phyloP scores from a whole-genome alignment of 768 basidiomycete species.

The Leucosporidium creatinivorum region DNA sequence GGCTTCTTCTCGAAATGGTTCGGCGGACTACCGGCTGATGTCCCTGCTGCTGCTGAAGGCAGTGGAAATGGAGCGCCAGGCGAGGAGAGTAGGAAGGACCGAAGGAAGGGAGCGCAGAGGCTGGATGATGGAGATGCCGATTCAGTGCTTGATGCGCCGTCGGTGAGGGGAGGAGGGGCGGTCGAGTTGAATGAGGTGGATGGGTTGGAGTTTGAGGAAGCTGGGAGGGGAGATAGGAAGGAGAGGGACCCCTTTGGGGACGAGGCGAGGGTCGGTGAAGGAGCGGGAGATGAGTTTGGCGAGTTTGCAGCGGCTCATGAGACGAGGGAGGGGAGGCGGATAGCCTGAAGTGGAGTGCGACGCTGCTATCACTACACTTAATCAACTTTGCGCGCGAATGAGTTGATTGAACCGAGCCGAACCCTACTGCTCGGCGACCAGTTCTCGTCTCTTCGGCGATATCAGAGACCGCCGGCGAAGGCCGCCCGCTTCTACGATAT shows the following conservation, averaged over 20 bases:
- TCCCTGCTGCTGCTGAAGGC: conserved; percentile 9
- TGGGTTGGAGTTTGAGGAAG: conserved; percentile 10
- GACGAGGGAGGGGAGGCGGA: no score
- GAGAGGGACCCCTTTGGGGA: neutral
- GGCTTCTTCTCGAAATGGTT: neutral
- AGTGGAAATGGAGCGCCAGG: conserved; percentile 15
- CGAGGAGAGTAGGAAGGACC: conserved; percentile 22
- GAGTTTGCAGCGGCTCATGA: conserved; percentile 33
- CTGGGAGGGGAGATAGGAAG: neutral
- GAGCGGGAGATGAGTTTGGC: conserved; percentile 22
- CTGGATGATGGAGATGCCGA: conserved; percentile 43
- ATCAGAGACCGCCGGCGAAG: no score
- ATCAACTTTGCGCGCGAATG: no score
- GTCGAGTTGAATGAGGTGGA: conserved; percentile 32
- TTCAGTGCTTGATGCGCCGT: conserved; percentile 41
- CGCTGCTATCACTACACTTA: no score
- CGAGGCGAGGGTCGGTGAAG: neutral
- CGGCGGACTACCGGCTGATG: neutral
- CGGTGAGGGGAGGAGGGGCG: conserved; percentile 10
- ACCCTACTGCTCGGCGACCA: no score
- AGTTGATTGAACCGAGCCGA: no score
- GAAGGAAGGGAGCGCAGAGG: conserved; percentile 45
- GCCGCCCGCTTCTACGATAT: no score
- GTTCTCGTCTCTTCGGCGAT: no score
- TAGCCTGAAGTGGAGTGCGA: no score